phyloP scores from a whole-genome alignment of 2,329 filamentous ascomycete species.

The Fusarium sp. region DNA sequence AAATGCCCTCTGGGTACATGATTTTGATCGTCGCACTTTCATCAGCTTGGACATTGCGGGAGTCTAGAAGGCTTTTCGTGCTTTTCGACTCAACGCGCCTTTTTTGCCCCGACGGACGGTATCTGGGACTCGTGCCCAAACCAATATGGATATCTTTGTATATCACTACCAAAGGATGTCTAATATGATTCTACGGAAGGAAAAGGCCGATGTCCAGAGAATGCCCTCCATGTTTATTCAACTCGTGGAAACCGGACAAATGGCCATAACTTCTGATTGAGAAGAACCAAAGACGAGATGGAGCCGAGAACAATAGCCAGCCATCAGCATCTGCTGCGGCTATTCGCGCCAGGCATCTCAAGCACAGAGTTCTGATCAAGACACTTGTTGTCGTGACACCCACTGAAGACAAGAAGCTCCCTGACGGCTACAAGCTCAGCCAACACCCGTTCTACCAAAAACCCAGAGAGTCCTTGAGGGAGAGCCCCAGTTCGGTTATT shows the following conservation, averaged over 20 bases:
- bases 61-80: not conserved
- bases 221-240: not conserved
- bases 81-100: not conserved
- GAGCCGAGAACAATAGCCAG: not conserved
- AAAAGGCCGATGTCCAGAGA: not conserved
- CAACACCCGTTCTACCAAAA: not conserved
- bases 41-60: not conserved
- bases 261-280: not conserved
- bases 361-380: not conserved
- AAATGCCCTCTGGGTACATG: not conserved
- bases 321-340: not conserved
- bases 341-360: not conserved
- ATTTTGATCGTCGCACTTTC: not conserved
- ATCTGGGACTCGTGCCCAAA: not conserved
- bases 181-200: not conserved
- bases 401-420: not conserved
- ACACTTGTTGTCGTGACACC: not conserved
- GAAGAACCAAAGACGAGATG: not conserved
- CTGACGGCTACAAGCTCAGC: not conserved
- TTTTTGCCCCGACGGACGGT: not conserved
- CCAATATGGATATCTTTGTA: not conserved
- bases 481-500: not conserved
- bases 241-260: not conserved
- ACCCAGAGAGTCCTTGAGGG: not conserved
- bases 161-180: not conserved